Evolutionary conservation across 768 basidiomycete species (phyloP), one percentile per base, ranked within the genome.

Genomic region (Suillus sp.): DNA sequence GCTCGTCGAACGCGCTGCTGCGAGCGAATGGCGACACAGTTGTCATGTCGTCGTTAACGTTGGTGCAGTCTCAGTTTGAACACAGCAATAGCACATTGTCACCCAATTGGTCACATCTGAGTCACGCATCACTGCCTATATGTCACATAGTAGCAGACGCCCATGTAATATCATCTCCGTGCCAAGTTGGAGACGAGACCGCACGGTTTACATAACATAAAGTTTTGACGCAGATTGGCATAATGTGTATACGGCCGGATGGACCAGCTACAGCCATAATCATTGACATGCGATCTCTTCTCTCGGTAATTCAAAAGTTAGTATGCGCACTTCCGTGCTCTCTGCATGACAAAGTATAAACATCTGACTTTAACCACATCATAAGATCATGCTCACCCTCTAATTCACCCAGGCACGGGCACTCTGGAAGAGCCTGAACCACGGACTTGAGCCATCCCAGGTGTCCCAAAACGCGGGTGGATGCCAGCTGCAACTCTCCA

Each of bases 341-440:
- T 56, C 54, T 35, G 54, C 16, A 25, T 18, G 25, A 38, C 37
- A 38, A 56, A 11, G 5, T 37, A 38, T 56, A 10, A 56, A 56
- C 16, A 56, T 20, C 37, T 25, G 22, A 56, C 16, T 1, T 6
- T 18, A 27, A 38, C 25, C 25, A 27, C 22, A 25, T 27, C 25
- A 56, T 16, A 18, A 20, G 10, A 56, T 22, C 6, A n/a, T 34
- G 65, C 75, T 61, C 60, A 74, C 75, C 22, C 7, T 70, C 60
- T 56, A 74, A 45, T 68, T 67, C 63, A 77, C 62, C 91, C 92
- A 93, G 69, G 77, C 78, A 66, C 94, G 82, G 11, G 93, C 96
- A 72, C 88, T 97, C 77, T 94, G 92, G 86, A 99, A 99, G 68
- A 98, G 73, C 73, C 83, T 87, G 78, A 97, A 95, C 97, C 97